Conservation (phyloP, 306 rosid species). For the Malus orientalis region DNA sequence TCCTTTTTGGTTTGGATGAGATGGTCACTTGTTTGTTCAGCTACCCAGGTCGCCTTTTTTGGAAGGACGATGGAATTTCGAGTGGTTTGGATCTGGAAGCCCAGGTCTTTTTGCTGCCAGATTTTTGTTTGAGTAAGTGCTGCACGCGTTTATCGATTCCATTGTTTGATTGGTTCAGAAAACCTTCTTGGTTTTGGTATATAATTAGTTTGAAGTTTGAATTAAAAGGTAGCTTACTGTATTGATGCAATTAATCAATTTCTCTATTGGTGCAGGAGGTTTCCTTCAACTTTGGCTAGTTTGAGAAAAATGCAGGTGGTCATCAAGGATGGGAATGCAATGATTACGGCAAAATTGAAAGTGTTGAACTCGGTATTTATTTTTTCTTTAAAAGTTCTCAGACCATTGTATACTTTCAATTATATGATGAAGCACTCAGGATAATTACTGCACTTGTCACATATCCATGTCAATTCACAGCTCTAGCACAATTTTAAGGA, state of each 20-base stretch:
- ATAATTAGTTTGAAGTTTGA: not conserved
- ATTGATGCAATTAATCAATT: conserved; percentile 8
- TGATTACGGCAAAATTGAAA: conserved; percentile 61
- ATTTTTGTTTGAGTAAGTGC: conserved; percentile 68
- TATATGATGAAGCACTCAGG: not conserved
- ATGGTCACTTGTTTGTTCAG: conserved; percentile 31
- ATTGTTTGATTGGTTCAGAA: not conserved
- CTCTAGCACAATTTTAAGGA: not conserved
- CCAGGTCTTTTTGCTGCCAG: conserved; percentile 72
- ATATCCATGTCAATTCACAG: not conserved
- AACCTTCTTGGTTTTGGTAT: not conserved
- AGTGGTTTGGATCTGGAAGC: conserved; percentile 85
- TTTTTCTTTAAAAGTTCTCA: not conserved
- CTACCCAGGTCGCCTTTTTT: conserved; percentile 85
- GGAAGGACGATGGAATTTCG: conserved; percentile 93
- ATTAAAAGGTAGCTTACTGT: conserved; percentile 6
- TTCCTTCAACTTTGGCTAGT: conserved; percentile 79
- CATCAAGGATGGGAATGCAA: conserved; percentile 82
- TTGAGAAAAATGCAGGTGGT: conserved; percentile 69
- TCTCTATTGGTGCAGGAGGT: conserved; percentile 45
- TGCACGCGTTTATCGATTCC: not conserved
- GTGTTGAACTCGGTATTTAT: conserved; percentile 64
- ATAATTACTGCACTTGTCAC: not conserved
- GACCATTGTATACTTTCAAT: not conserved
- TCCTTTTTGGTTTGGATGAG: conserved; percentile 12